phyloP scores from a whole-genome alignment of 2,329 filamentous ascomycete genomes.

The Phyllosticta citrichinensis region DNA sequence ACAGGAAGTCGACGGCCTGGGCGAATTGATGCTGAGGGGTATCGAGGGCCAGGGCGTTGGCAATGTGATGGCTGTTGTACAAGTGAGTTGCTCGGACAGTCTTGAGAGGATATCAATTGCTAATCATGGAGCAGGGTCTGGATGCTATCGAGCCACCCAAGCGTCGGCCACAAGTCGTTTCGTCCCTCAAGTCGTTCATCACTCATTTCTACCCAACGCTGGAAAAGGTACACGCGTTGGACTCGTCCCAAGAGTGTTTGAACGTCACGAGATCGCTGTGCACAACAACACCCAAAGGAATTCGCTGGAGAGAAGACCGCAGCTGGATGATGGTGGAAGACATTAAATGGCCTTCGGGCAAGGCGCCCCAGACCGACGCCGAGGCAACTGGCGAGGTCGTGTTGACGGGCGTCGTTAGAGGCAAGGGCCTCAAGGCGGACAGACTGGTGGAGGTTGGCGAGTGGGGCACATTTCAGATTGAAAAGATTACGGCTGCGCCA shows the following conservation, averaged over 20 bases:
- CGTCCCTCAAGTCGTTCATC: slow-evolving; percentile 84
- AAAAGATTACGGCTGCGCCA: slow-evolving; percentile 74
- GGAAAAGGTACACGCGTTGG: slow-evolving; percentile 82
- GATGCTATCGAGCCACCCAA: slow-evolving; percentile 72
- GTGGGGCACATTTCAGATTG: slow-evolving; percentile 88
- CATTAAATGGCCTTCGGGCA: slow-evolving; percentile 55
- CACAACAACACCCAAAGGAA: slow-evolving; percentile 82
- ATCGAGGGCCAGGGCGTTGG: slow-evolving; percentile 93
- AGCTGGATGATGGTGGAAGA: slow-evolving; percentile 93
- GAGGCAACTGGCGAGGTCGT: slow-evolving; percentile 50
- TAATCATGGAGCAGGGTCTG: slow-evolving; percentile 39
- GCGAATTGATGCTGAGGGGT: slow-evolving; percentile 74
- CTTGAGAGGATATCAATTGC: neutral
- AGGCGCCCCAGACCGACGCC: slow-evolving; percentile 34
- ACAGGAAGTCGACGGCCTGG: slow-evolving; percentile 73
- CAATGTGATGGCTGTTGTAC: slow-evolving; percentile 77
- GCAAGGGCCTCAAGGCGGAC: slow-evolving; percentile 79
- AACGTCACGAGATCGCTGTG: slow-evolving; percentile 88
- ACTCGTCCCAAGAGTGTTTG: slow-evolving; percentile 79
- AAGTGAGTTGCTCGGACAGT: slow-evolving; percentile 25
- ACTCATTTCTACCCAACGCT: slow-evolving; percentile 88
- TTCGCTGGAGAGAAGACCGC: slow-evolving; percentile 90
- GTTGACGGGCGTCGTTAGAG: slow-evolving; percentile 76
- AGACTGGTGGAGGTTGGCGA: slow-evolving; percentile 84
- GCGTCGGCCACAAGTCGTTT: slow-evolving; percentile 62